phyloP scores from a whole-genome alignment of 2,329 filamentous ascomycete species.

The Chaetothyriales sp. region DNA sequence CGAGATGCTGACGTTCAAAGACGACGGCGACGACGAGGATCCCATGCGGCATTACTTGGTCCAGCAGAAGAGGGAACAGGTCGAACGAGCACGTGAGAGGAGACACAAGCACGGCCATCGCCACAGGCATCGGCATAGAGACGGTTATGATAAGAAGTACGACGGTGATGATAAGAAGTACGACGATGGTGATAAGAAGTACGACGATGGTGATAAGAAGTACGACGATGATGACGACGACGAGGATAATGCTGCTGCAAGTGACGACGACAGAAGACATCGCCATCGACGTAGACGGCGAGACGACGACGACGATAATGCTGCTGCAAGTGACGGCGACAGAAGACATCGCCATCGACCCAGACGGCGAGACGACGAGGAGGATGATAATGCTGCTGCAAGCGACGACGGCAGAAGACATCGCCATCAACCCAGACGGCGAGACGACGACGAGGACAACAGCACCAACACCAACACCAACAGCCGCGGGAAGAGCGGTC shows the following conservation, averaged over 20 bases:
- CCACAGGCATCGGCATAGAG: conserved; percentile 11
- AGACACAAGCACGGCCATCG: conserved; percentile 28
- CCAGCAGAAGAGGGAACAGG: conserved; percentile 80
- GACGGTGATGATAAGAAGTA: not conserved
- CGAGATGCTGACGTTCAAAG: conserved; percentile 44
- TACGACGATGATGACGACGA: too few relatives aligned
- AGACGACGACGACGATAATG: not conserved
- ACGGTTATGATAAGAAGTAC: conserved; percentile 1
- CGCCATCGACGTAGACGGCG: not conserved
- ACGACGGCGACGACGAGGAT: conserved; percentile 81
- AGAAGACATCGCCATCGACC: not conserved
- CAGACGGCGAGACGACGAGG: not conserved
- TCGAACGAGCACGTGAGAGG: conserved; percentile 53
- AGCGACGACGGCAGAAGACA: not conserved
- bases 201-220: not conserved
- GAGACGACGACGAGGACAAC: not conserved
- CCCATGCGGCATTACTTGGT: conserved; percentile 91
- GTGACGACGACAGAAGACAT: conserved; percentile 3
- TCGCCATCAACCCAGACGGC: not conserved
- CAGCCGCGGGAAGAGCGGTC: not conserved
- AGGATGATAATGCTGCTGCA: conserved; percentile 1
- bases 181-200: not conserved
- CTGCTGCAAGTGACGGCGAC: not conserved
- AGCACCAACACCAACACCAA: not conserved
- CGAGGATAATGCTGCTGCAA: not conserved